Conservation (phyloP, 139 green algal genomes). For the Coelastrella sp. region DNA sequence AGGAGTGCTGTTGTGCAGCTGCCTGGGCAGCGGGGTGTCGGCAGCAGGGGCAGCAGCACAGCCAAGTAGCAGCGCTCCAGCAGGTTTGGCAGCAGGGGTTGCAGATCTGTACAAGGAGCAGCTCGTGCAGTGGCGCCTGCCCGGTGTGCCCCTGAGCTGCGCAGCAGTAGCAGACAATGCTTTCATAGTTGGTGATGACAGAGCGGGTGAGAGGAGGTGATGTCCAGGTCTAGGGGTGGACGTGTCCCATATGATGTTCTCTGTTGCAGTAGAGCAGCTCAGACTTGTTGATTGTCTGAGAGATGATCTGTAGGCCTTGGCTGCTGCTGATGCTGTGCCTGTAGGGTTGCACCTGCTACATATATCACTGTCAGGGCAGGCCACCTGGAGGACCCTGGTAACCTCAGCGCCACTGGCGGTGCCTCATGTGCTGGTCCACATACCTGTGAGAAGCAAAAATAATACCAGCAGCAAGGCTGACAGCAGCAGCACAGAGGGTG, state of each 20-base stretch:
- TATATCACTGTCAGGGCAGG: background rate
- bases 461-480: background rate
- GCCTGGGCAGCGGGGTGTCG: background rate
- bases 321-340: background rate
- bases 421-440: slow-evolving; percentile 10
- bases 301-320: no score
- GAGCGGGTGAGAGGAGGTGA: slow-evolving; percentile 4
- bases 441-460: slow-evolving; percentile 1
- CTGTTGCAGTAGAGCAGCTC: no score
- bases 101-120: background rate
- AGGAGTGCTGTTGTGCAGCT: slow-evolving; percentile 21
- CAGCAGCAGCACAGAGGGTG: background rate
- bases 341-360: slow-evolving; percentile 22
- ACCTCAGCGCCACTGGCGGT: background rate
- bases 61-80: slow-evolving; percentile 5
- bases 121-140: slow-evolving; percentile 23
- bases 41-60: background rate
- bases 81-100: slow-evolving; percentile 4
- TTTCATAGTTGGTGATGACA: slow-evolving; percentile 16
- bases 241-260: no score
- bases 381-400: background rate
- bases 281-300: no score
- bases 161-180: background rate
- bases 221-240: no score
- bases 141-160: slow-evolving; percentile 24